These are phyloP conservation scores for Aplosporella prunicola DNA, from an alignment of 2,329 filamentous ascomycete species.

Conservation along the genomic window DNA sequence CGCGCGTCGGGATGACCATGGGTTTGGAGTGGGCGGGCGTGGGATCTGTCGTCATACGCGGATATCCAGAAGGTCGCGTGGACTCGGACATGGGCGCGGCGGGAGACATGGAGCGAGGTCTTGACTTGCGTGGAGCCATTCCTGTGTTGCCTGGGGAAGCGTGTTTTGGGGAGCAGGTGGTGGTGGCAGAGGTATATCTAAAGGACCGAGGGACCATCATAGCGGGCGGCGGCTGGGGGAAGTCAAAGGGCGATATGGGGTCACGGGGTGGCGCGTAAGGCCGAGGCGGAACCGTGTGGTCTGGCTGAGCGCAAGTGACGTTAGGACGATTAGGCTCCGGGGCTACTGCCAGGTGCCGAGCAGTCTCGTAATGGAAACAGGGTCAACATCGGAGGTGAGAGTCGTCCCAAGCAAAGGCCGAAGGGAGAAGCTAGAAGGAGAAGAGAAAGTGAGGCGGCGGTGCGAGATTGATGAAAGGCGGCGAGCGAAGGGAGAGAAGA, in stretches of 20 bases:
- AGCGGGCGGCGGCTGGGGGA: not conserved
- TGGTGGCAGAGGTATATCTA: slow-evolving; percentile 29
- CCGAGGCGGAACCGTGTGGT: too few species aligned
- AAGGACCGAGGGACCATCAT: slow-evolving; percentile 41
- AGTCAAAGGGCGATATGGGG: too few species aligned
- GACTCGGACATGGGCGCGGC: slow-evolving; percentile 1
- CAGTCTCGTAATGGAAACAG: slow-evolving; percentile 11
- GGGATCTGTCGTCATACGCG: slow-evolving; percentile 15
- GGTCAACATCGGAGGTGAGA: too few species aligned
- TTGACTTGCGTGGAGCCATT: not conserved
- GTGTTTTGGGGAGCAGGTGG: not conserved
- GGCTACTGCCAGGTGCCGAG: slow-evolving; percentile 10
- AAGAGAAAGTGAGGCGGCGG: not conserved
- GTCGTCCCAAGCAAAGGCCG: too few species aligned
- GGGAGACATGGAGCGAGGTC: not conserved
- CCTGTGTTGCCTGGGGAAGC: slow-evolving; percentile 7
- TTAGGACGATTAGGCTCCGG: slow-evolving; percentile 6
- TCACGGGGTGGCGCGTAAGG: too few species aligned
- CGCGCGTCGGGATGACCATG: slow-evolving; percentile 33
- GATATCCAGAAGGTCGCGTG: slow-evolving; percentile 9
- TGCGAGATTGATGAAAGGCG: not conserved
- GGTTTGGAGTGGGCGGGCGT: slow-evolving; percentile 30
- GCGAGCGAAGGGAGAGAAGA: not conserved
- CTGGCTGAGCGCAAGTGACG: too few species aligned
- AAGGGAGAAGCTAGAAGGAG: slow-evolving; percentile 13